phyloP scores from a whole-genome alignment of 2,329 filamentous ascomycete species.

The Pestalotiopsis fici region DNA sequence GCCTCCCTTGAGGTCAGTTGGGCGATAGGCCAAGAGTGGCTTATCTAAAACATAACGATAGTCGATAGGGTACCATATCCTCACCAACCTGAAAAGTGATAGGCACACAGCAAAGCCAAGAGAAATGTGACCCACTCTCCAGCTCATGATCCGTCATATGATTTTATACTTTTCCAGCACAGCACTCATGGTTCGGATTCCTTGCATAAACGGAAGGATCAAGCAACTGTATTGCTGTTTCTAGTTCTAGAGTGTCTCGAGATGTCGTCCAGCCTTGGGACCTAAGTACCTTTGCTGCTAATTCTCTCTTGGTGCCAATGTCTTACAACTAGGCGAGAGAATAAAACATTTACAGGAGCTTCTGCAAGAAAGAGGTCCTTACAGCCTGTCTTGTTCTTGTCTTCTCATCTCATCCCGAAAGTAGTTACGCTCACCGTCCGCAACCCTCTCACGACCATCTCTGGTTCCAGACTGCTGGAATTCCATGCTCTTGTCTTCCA shows the following conservation, averaged over 20 bases:
- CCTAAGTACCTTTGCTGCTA: not conserved
- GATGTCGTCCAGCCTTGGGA: not conserved
- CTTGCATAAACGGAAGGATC: not conserved
- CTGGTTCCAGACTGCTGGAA: conserved; percentile 27
- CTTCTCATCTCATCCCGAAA: conserved; percentile 53
- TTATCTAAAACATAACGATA: not conserved
- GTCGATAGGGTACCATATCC: not conserved
- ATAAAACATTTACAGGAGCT: not conserved
- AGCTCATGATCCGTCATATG: not conserved
- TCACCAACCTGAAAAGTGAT: not conserved
- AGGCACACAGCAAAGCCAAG: too few relatives aligned
- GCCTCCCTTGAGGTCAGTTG: not conserved
- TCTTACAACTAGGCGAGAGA: not conserved
- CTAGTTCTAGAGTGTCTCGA: not conserved
- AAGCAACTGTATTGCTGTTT: not conserved
- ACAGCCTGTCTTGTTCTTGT: conserved; percentile 42
- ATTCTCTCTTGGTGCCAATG: not conserved
- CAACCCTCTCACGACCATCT: conserved; percentile 10
- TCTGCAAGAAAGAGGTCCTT: not conserved
- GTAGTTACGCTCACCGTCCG: conserved; percentile 33
- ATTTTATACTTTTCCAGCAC: not conserved
- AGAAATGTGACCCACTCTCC: not conserved
- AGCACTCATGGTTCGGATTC: not conserved
- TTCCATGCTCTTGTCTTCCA: conserved; percentile 40
- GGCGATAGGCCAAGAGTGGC: not conserved